Conservation (phyloP, 129 eudicot species). For the Saussurea involucrata region DNA sequence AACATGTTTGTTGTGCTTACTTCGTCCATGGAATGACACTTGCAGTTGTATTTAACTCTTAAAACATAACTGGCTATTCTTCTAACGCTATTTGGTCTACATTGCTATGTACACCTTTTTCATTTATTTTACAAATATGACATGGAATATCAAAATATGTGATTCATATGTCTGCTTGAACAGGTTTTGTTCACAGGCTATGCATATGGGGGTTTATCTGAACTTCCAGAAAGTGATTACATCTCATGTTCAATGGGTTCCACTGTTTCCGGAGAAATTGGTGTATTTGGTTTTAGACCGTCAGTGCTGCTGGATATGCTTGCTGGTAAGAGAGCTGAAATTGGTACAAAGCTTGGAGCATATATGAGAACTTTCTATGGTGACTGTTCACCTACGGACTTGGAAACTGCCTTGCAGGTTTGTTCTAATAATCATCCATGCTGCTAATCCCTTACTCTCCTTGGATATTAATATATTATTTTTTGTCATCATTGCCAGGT, state of each 20-base stretch:
- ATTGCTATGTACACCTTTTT: too few relatives aligned
- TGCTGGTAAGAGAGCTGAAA: constrained; percentile 97
- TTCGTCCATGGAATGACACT: too few relatives aligned
- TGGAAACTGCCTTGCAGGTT: constrained; percentile 97
- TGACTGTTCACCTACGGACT: constrained; percentile 94
- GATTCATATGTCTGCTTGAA: constrained; percentile 29
- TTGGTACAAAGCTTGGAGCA: constrained; percentile 89
- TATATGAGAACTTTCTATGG: constrained; percentile 91
- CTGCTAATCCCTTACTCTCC: constrained; percentile 2
- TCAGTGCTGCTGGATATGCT: constrained; percentile 87
- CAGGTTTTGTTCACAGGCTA: constrained; percentile 89
- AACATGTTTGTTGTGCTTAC: too few relatives aligned
- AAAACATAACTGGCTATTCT: too few relatives aligned
- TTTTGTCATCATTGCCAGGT: constrained; percentile 4
- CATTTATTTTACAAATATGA: too few relatives aligned
- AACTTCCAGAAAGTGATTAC: constrained; percentile 83
- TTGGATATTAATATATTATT: background rate
- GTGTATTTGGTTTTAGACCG: constrained; percentile 88
- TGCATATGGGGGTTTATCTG: constrained; percentile 96
- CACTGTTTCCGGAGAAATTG: constrained; percentile 94
- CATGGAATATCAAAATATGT: background rate
- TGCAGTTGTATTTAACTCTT: too few relatives aligned
- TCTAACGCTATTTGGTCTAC: too few relatives aligned
- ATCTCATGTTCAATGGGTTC: constrained; percentile 90
- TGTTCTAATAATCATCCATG: constrained; percentile 8